phyloP scores from a whole-genome alignment of 1,284 basidiomycete genomes.

The Sanghuangporus weigelae region DNA sequence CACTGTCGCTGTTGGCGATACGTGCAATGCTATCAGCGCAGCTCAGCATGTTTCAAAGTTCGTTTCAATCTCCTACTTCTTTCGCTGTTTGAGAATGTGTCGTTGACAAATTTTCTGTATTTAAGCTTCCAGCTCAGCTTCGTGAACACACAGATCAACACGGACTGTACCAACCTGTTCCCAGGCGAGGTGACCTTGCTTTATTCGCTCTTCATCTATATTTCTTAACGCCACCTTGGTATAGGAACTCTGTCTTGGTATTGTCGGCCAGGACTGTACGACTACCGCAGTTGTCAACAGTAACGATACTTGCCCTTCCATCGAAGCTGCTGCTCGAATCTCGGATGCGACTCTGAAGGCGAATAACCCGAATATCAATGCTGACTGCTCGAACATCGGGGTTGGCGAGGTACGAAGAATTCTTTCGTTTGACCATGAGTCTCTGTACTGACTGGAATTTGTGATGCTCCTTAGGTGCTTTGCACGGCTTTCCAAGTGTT shows the following conservation, averaged over 20 bases:
- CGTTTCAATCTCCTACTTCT: neutral
- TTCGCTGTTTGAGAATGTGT: neutral
- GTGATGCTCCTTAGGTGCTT: constrained; percentile 1
- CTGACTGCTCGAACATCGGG: constrained; percentile 44
- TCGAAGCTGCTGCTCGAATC: constrained; percentile 33
- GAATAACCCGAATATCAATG: constrained; percentile 53
- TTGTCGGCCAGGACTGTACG: constrained; percentile 38
- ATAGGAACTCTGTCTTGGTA: constrained; percentile 39
- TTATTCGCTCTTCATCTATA: neutral
- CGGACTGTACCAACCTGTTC: constrained; percentile 39
- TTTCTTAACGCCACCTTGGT: neutral
- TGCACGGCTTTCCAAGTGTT: constrained; percentile 10
- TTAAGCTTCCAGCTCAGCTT: constrained; percentile 41
- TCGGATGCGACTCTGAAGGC: constrained; percentile 35
- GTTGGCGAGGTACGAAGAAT: constrained; percentile 33
- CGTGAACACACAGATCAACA: constrained; percentile 36
- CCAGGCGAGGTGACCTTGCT: constrained; percentile 27
- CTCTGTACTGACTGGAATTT: neutral
- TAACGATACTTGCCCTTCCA: constrained; percentile 37
- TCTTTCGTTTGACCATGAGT: neutral
- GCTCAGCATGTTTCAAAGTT: constrained; percentile 40
- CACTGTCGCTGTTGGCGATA: constrained; percentile 38
- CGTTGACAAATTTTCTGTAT: neutral
- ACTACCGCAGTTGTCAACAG: constrained; percentile 32
- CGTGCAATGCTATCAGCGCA: constrained; percentile 42